Conservation (phyloP, 78 protist species). For the Dictyostelium purpureum region DNA sequence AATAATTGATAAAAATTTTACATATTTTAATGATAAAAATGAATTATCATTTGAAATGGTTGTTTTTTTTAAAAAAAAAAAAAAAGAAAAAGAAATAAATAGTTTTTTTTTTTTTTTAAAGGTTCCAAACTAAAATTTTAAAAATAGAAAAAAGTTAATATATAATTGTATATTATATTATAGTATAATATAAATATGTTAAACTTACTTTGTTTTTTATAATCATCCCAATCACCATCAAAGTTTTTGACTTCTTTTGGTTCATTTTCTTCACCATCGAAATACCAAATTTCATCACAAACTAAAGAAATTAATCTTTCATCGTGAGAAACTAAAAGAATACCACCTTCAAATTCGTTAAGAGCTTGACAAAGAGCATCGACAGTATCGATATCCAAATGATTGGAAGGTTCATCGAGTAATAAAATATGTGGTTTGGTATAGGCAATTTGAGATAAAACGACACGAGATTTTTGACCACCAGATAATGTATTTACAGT, state of each 20-base stretch:
- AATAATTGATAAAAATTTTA: too few relatives aligned
- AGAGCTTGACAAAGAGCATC: slow-evolving; percentile 85
- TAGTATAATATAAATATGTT: not conserved
- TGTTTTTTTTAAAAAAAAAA: too few relatives aligned
- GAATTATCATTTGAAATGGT: too few relatives aligned
- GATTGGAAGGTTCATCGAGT: slow-evolving; percentile 98
- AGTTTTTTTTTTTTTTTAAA: too few relatives aligned
- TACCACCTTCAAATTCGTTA: slow-evolving; percentile 86
- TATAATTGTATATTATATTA: not conserved
- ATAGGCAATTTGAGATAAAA: slow-evolving; percentile 80
- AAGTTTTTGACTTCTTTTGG: slow-evolving; percentile 57
- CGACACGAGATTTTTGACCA: slow-evolving; percentile 93
- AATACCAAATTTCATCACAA: slow-evolving; percentile 85
- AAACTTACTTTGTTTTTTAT: slow-evolving; percentile 38
- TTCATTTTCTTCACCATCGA: slow-evolving; percentile 66
- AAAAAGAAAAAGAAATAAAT: not conserved
- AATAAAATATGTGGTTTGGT: slow-evolving; percentile 89
- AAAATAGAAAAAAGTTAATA: not conserved
- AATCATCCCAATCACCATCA: slow-evolving; percentile 81
- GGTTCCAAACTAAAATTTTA: too few relatives aligned
- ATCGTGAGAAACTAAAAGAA: slow-evolving; percentile 89
- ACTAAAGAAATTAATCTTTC: slow-evolving; percentile 79
- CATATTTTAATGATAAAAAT: too few relatives aligned
- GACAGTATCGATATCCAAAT: slow-evolving; percentile 93
- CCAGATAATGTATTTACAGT: slow-evolving; percentile 93